Percentiles rank a stretch among this genome's conserved stretches.
These are phyloP conservation scores for Stemphylium lycopersici DNA, from an alignment of 2,329 filamentous ascomycete genomes.

Conservation along the genomic window DNA sequence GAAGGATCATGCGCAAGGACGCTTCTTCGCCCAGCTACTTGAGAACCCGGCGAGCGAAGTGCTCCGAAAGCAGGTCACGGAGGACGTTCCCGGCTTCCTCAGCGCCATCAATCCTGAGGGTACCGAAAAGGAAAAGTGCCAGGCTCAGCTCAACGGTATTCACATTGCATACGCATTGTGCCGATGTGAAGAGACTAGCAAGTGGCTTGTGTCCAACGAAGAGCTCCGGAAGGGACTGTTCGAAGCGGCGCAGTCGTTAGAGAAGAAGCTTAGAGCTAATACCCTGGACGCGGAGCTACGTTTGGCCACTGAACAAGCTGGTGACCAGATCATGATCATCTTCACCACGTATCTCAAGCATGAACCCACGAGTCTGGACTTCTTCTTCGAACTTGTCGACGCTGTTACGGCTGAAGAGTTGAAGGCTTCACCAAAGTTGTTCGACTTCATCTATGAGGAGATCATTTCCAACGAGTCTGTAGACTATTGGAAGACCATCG, in stretches of 20 bases:
- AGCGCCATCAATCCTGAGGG: conserved; percentile 69
- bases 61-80: conserved; percentile 75
- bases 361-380: conserved; percentile 77
- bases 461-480: conserved; percentile 85
- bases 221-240: conserved; percentile 65
- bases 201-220: conserved; percentile 67
- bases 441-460: conserved; percentile 80
- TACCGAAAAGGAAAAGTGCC: conserved; percentile 70
- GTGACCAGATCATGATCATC: conserved; percentile 84
- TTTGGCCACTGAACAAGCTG: conserved; percentile 84
- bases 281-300: conserved; percentile 73
- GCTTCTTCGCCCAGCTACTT: conserved; percentile 88
- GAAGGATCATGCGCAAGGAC: conserved; percentile 84
- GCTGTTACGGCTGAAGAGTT: conserved; percentile 83
- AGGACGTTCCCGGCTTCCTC: conserved; percentile 75
- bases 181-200: conserved; percentile 66
- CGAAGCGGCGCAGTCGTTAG: conserved; percentile 75
- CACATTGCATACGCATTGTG: conserved; percentile 83
- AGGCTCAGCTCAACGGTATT: conserved; percentile 83
- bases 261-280: conserved; percentile 73
- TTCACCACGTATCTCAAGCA: conserved; percentile 80
- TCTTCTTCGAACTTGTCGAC: conserved; percentile 83
- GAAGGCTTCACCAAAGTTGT: conserved; percentile 75
- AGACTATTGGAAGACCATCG: conserved; percentile 81
- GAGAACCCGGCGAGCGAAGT: conserved; percentile 74